Evolutionary conservation across 495 filamentous ascomycete species (phyloP).

Genomic region (Hamigera avellanea): DNA sequence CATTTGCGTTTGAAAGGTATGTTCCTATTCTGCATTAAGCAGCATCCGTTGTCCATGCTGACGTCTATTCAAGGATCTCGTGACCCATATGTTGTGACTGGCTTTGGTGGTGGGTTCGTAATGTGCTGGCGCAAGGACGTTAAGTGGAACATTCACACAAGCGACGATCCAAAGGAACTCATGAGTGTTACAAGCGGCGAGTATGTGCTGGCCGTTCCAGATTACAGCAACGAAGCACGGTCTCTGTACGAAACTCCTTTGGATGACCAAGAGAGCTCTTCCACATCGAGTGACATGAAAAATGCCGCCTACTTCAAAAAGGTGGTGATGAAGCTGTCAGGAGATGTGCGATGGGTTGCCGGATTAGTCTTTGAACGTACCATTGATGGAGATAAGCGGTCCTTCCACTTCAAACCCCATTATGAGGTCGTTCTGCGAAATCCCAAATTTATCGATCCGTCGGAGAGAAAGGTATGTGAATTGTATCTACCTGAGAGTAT

Average conservation of each 20-base stretch:
- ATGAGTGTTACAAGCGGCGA: slow-evolving; percentile 93
- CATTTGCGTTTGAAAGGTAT: slow-evolving; percentile 84
- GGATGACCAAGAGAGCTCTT: slow-evolving; percentile 49
- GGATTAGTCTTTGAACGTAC: slow-evolving; percentile 89
- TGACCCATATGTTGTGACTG: slow-evolving; percentile 88
- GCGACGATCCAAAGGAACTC: slow-evolving; percentile 78
- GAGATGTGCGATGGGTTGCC: slow-evolving; percentile 81
- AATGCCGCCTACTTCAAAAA: slow-evolving; percentile 83
- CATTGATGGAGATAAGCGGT: slow-evolving; percentile 49
- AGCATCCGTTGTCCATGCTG: neutral
- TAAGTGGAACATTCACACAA: slow-evolving; percentile 67
- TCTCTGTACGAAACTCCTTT: slow-evolving; percentile 44
- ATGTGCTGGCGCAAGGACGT: slow-evolving; percentile 98
- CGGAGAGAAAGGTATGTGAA: slow-evolving; percentile 29
- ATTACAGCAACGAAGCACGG: slow-evolving; percentile 80
- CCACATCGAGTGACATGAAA: slow-evolving; percentile 54
- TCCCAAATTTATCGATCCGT: slow-evolving; percentile 55
- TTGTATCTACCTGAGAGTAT: neutral
- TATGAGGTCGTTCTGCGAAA: slow-evolving; percentile 82
- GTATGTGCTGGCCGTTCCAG: slow-evolving; percentile 86
- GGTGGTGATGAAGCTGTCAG: slow-evolving; percentile 95
- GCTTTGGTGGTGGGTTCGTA: slow-evolving; percentile 84
- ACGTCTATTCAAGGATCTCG: slow-evolving; percentile 44
- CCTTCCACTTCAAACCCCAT: slow-evolving; percentile 82
- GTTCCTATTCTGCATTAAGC: neutral